Percentiles rank a stretch among this genome's conserved stretches.
phyloP scores from a whole-genome alignment of 1,139 yeast species.

The Saccharomyces hybrid region DNA sequence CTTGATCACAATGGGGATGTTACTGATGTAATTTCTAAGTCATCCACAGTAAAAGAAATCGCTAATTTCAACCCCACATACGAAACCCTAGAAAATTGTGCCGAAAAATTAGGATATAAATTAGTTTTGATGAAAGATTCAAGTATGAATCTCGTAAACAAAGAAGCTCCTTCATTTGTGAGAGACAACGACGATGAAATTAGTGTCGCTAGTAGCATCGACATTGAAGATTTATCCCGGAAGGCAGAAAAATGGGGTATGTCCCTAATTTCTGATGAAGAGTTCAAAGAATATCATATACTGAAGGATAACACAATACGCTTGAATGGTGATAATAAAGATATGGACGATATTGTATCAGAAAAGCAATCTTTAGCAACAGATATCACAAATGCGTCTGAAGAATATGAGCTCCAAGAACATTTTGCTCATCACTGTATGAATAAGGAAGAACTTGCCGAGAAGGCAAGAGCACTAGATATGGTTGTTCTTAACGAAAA shows the following conservation, averaged over 20 bases:
- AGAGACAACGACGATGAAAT: not conserved
- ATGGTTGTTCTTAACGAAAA: too few species aligned
- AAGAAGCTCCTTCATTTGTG: not conserved
- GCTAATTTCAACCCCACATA: constrained; percentile 8
- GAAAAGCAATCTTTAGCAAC: not conserved
- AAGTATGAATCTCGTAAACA: not conserved
- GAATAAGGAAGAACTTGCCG: too few species aligned
- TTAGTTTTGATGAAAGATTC: constrained; percentile 15
- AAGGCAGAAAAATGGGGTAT: constrained; percentile 8
- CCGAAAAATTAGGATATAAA: constrained; percentile 22
- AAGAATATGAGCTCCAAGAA: too few species aligned
- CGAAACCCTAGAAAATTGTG: constrained; percentile 21
- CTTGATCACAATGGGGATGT: not conserved
- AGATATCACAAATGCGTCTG: not conserved
- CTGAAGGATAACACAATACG: not conserved
- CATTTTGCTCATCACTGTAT: too few species aligned
- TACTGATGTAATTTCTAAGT: constrained; percentile 3
- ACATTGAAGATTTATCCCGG: not conserved
- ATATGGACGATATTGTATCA: not conserved
- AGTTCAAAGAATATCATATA: not conserved
- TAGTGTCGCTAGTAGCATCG: not conserved
- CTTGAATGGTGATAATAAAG: not conserved
- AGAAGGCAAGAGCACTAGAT: too few species aligned
- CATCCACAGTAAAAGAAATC: constrained; percentile 21
- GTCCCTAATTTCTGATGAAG: constrained; percentile 18